phyloP scores from a whole-genome alignment of 1,284 basidiomycete genomes.

The Trichosporon ovoides region DNA sequence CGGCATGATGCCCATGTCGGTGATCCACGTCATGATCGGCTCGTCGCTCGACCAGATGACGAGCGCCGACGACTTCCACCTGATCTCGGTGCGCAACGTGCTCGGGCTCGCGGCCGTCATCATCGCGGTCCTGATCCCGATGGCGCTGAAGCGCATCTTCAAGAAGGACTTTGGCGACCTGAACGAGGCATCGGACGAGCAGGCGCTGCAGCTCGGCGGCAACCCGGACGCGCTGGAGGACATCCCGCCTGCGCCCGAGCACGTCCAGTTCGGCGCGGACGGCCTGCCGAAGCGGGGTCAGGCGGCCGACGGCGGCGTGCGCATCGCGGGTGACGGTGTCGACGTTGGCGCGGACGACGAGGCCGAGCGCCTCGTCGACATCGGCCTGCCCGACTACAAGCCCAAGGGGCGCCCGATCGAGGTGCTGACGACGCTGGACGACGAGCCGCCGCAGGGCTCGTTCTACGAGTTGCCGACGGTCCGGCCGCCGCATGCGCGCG shows the following conservation, averaged over 20 bases:
- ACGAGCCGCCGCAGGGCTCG: not conserved
- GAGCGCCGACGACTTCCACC: slow-evolving; percentile 80
- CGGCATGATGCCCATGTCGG: slow-evolving; percentile 82
- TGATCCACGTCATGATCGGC: slow-evolving; percentile 95
- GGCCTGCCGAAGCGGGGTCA: slow-evolving; percentile 31
- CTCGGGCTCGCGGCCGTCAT: slow-evolving; percentile 74
- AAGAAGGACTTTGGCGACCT: slow-evolving; percentile 45
- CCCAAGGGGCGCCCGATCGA: not conserved
- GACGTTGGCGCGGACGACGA: not conserved
- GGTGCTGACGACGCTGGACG: not conserved
- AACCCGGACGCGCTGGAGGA: not conserved
- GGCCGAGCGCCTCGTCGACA: slow-evolving; percentile 22
- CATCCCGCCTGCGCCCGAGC: slow-evolving; percentile 8
- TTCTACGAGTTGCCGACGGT: slow-evolving; percentile 3
- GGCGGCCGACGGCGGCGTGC: slow-evolving; percentile 40
- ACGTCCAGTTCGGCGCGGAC: slow-evolving; percentile 22
- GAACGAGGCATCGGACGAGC: slow-evolving; percentile 31
- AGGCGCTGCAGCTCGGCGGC: slow-evolving; percentile 1
- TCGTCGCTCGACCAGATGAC: slow-evolving; percentile 93
- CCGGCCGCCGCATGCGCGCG: not conserved
- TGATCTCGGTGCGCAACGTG: slow-evolving; percentile 83
- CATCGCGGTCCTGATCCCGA: slow-evolving; percentile 84
- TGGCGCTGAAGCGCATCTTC: slow-evolving; percentile 61
- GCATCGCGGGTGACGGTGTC: slow-evolving; percentile 27
- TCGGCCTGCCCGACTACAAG: not conserved